A percentile compares a stretch with the other conserved stretches of the same genome.
These are phyloP conservation scores for Cyberlindnera bimundalis DNA, from an alignment of 805 yeast genomes.

Conservation along the genomic window DNA sequence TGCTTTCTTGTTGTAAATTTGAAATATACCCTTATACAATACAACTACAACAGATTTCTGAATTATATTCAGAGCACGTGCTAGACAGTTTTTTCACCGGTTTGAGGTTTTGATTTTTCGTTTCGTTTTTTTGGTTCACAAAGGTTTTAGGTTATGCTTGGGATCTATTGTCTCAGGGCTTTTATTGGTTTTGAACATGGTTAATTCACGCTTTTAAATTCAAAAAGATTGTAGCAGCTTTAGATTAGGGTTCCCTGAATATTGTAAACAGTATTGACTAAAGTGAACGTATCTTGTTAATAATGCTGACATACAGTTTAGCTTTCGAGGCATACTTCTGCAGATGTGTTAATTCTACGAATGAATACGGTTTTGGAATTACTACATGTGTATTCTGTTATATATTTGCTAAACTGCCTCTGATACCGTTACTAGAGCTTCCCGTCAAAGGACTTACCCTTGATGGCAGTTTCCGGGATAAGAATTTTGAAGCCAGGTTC, in stretches of 20 bases:
- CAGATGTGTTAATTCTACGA: too few species aligned
- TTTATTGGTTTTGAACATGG: not conserved
- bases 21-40: not conserved
- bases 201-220: not conserved
- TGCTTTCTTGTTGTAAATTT: slow-evolving; percentile 29
- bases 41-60: too few species aligned
- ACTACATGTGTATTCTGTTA: too few species aligned
- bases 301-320: too few species aligned
- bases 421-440: too few species aligned
- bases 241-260: too few species aligned
- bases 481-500: slow-evolving; percentile 50
- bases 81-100: not conserved
- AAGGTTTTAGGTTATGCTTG: not conserved
- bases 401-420: too few species aligned
- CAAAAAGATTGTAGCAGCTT: not conserved
- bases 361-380: too few species aligned
- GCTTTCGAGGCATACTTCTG: too few species aligned
- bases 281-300: too few species aligned
- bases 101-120: not conserved
- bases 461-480: slow-evolving; percentile 10
- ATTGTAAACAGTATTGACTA: too few species aligned
- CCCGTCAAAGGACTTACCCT: too few species aligned
- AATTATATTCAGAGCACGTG: not conserved
- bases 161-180: not conserved
- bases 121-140: slow-evolving; percentile 1